Evolutionary conservation across 192 early-diverging fungal species (phyloP).

Genomic region (Coemansia sp.): DNA sequence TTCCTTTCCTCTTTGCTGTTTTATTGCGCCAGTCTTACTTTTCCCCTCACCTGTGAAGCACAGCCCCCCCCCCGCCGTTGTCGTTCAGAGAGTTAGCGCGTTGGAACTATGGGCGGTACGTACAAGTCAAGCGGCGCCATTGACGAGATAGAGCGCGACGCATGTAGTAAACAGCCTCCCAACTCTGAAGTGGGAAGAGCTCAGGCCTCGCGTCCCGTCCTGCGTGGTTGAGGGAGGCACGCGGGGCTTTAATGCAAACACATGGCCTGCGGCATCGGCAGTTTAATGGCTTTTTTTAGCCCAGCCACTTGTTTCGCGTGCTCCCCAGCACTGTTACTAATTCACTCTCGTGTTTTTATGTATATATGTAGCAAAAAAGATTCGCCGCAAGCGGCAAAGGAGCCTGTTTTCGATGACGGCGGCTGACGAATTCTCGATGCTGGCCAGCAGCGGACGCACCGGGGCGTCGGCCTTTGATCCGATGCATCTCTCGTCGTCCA

Average conservation of each 20-base stretch:
- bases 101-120: slow-evolving; percentile 10
- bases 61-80: neutral
- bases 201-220: neutral
- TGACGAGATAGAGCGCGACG: slow-evolving; percentile 2
- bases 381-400: slow-evolving; percentile 45
- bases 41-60: neutral
- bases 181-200: neutral
- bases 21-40: neutral
- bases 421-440: slow-evolving; percentile 37
- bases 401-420: slow-evolving; percentile 53
- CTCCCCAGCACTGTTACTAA: neutral
- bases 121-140: neutral
- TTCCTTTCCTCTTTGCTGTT: neutral
- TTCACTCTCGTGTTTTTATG: neutral
- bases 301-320: neutral
- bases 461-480: slow-evolving; percentile 22
- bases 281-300: neutral
- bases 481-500: slow-evolving; percentile 3
- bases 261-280: neutral
- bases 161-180: slow-evolving; percentile 2
- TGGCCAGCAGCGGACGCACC: slow-evolving; percentile 41
- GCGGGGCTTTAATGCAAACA: slow-evolving; percentile 1
- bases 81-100: neutral
- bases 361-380: slow-evolving; percentile 34
- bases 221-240: neutral